phyloP scores from a whole-genome alignment of 2,329 filamentous ascomycete genomes.

The Claviceps sp. region DNA sequence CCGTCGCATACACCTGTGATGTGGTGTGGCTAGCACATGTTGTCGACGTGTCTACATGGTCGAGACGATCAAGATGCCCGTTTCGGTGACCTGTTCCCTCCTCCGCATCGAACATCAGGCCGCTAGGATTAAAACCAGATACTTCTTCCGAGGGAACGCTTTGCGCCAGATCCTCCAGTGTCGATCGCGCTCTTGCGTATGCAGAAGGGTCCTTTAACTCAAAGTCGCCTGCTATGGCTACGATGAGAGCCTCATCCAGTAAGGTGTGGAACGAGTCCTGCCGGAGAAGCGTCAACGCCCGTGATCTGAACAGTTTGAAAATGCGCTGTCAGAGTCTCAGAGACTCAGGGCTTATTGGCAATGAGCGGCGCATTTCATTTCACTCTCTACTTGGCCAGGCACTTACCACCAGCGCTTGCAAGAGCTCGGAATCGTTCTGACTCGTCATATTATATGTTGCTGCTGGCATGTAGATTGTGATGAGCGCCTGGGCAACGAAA shows the following conservation, averaged over 20 bases:
- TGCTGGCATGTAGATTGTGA: not conserved
- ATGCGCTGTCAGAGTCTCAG: too few relatives aligned
- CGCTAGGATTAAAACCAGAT: slow-evolving; percentile 66
- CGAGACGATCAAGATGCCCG: not conserved
- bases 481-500: not conserved
- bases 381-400: not conserved
- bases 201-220: slow-evolving; percentile 42
- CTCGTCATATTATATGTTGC: slow-evolving; percentile 11
- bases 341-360: not conserved
- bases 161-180: slow-evolving; percentile 52
- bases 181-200: slow-evolving; percentile 39
- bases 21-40: slow-evolving; percentile 16
- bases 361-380: too few relatives aligned
- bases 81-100: slow-evolving; percentile 11
- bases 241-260: slow-evolving; percentile 64
- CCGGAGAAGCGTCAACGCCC: not conserved
- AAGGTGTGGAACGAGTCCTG: slow-evolving; percentile 61
- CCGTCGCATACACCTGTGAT: slow-evolving; percentile 15
- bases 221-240: slow-evolving; percentile 63
- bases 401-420: slow-evolving; percentile 19
- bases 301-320: too few relatives aligned
- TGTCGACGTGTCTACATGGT: slow-evolving; percentile 11
- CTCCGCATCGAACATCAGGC: slow-evolving; percentile 37
- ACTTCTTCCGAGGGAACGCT: slow-evolving; percentile 54
- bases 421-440: slow-evolving; percentile 11